Evolutionary conservation across 805 yeast species (phyloP), one percentile per base, ranked within the genome.

Genomic region (Groenewaldozyma salmanticensis): DNA sequence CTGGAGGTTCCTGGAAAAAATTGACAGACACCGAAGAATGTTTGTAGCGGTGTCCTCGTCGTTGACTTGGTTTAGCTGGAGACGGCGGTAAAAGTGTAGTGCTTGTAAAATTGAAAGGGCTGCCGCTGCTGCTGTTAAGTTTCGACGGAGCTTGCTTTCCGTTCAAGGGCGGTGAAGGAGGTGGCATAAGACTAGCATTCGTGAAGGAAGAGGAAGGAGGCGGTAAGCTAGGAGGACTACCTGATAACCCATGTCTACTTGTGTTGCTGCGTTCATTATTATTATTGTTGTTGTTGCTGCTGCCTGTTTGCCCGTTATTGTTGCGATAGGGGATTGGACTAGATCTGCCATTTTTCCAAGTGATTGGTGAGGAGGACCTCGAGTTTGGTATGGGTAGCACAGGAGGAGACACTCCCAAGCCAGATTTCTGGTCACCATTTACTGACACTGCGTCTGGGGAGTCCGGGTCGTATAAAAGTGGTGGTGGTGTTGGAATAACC

Each of bases 21-120:
- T 90, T 88, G 92, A 90, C 82, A 4, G 95, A 86, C 4, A 90
- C 95, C 5, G 96, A 87, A 2, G 96, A 87, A 60, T 90, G 97
- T 58, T 90, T 90, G 58, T 90, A 90, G 51, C 90, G 74, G 61
- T 90, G 98, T 4, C 98, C 98, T 51, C 88, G 77, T 67, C 98
- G 78, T 43, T 65, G 70, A 27, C 48, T 51, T 5, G 60, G 44
- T 32, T 31, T 38, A 3, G 49, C 52, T 13, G 54, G 45, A 15
- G 52, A 39, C 42, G 57, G 20, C 40, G 57, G 6, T 45, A 58
- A 42, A 63, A 51, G 46, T 65, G 57, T 71, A 44, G 74, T 72
- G 5, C 81, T 71, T 48, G 74, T 68, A 65, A 80, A 81, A 52
- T 78, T 77, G 66, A 81, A 81, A 1, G 88, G 88, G 43, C 50